Evolutionary conservation across 192 early-diverging fungal species (phyloP).

Genomic region (Dissophora ornata): DNA sequence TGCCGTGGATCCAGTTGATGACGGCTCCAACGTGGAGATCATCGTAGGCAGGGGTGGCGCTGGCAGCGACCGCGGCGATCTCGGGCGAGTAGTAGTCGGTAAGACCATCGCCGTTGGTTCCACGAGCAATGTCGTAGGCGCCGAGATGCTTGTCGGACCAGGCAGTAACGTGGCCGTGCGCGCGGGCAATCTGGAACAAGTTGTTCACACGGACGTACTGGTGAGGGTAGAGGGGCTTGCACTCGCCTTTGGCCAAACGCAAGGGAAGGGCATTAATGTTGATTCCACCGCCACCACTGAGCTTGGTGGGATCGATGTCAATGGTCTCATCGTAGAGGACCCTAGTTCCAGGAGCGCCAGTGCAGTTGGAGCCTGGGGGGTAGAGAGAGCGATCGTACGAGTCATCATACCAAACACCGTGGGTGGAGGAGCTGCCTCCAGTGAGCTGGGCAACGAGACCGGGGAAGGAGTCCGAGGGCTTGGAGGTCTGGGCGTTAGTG

Average conservation of each 20-base stretch:
- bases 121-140: slow-evolving; percentile 14
- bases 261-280: slow-evolving; percentile 6
- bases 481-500: slow-evolving; percentile 11
- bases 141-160: slow-evolving; percentile 22
- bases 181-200: slow-evolving; percentile 12
- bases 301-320: slow-evolving; percentile 7
- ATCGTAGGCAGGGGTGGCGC: slow-evolving; percentile 3
- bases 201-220: slow-evolving; percentile 18
- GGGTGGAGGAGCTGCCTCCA: not conserved
- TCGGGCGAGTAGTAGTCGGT: slow-evolving; percentile 8
- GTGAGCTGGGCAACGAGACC: slow-evolving; percentile 12
- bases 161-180: slow-evolving; percentile 7
- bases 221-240: slow-evolving; percentile 8
- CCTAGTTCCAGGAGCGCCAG: slow-evolving; percentile 3
- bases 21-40: slow-evolving; percentile 9
- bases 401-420: slow-evolving; percentile 18
- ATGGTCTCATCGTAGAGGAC: slow-evolving; percentile 21
- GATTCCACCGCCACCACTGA: slow-evolving; percentile 8
- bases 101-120: slow-evolving; percentile 1
- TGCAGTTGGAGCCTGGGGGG: slow-evolving; percentile 8
- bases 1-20: slow-evolving; percentile 18
- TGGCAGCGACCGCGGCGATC: not conserved
- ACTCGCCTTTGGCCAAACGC: not conserved
- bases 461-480: slow-evolving; percentile 14
- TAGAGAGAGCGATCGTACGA: slow-evolving; percentile 16